Evolutionary conservation across 73 alveolate species (phyloP), one percentile per base, ranked within the genome.

Genomic region (Paramecium caudatum): DNA sequence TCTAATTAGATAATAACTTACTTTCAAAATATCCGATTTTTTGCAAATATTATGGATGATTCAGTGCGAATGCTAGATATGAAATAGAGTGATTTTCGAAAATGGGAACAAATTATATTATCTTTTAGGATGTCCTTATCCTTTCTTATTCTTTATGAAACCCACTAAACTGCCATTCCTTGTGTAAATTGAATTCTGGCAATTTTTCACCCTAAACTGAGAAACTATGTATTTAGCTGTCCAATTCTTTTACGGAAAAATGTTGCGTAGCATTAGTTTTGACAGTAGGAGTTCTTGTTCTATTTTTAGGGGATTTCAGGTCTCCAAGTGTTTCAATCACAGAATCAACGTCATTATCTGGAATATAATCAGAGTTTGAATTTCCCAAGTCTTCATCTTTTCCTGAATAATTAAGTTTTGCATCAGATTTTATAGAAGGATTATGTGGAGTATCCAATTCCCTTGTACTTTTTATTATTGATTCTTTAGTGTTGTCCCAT

Each of bases 41-140:
- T 68, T 68, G 30, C 0, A 34, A 43, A 37, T 68, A 68, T 25
- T 25, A 32, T 68, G 84, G 84, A 16, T 68, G 84, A 68, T 68
- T 68, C 7, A 68, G 36, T 8, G 84, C 55, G 34, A 68, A 68
- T 33, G 84, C 84, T 34, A 68, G 3, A 7, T 34, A 68, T 12
- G 84, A 33, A 12, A 68, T 32, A 2, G 84, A 32, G 3, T 68
- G 50, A n/a, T 49, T 15, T 68, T 68, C 84, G 34, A 34, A 68
- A 68, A 68, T 68, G 5, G 84, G 48, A 25, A 68, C 84, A 68
- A 34, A 68, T 9, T 47, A 49, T 17, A 34, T n/a, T 68, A 34
- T 55, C 30, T 68, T 68, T 68, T 15, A 17, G 1, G 55, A 32
- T 68, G 2, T 32, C 30, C 15, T n/a, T 1, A 68, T 10, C 36